Base-by-base conservation (phyloP, 192 early-diverging fungal species). In the Fimicolochytrium jonesii region DNA sequence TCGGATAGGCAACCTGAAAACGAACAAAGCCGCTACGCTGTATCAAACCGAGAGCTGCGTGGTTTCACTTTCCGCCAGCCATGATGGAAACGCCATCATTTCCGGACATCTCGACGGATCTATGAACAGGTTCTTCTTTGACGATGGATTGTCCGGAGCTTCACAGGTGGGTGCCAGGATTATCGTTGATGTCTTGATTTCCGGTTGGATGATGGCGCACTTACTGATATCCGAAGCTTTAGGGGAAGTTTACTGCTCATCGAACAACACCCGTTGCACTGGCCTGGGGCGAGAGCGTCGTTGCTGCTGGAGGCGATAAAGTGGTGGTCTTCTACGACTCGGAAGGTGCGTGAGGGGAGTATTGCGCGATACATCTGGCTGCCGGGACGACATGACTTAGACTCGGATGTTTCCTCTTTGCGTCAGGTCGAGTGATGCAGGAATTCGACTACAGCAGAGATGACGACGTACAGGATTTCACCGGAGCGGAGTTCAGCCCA, bases 11-110 rank as follows among this genome's bases (percentile, higher is more conserved):
- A 84, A 86, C 44, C 62, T 86, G 41, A 86, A 86, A 52, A 78
- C 82, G 47, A 86, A 86, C 68, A 86, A 86, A 54, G 81, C 84
- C 18, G 84, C 84, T 17, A 86, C 84, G 6, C 59, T 86, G 26
- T 86, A 82, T 68, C 79, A 85, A 56, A 83, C 80, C 20, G 84
- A 86, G 15, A 69, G 62, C 39, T 79, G 72, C 48, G 84, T 86
- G 6, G 71, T 85, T 4, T 81, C 80, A 32, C 56, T 67, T 6
- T 66, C 76, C 11, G 81, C 74, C 48, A 81, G 72, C 48, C 46
- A 55, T 25, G 84, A 86, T 45, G 84, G 84, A 33, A 75, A 74
- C 46, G 84, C 82, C 9, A 74, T 86, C 43, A 73, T 85, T 33
- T 79, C 76, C 3, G 80, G 84, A 2, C 84, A 86, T 59, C 35